phyloP scores from a whole-genome alignment of 352 stramenopile species.

The Lagenidium giganteum region DNA sequence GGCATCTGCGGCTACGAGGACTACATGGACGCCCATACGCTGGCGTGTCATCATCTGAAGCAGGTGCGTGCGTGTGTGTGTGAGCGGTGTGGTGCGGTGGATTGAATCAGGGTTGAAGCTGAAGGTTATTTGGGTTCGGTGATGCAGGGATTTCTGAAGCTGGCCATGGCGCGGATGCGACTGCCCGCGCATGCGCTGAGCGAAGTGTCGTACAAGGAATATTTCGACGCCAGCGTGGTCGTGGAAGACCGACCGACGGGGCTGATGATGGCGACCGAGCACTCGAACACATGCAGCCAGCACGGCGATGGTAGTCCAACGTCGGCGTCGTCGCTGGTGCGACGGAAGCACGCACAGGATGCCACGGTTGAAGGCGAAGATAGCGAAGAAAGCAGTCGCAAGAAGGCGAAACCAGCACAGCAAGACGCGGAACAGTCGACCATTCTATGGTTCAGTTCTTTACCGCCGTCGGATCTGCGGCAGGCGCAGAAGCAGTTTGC shows the following conservation, averaged over 20 bases:
- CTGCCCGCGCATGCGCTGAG: constrained; percentile 42
- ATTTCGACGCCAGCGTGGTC: constrained; percentile 37
- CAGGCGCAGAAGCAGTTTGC: constrained; percentile 56
- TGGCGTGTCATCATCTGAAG: constrained; percentile 40
- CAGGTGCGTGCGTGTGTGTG: constrained; percentile 22
- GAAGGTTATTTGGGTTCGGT: not conserved
- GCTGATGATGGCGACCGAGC: too few relatives aligned
- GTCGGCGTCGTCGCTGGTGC: too few relatives aligned
- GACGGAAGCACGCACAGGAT: too few relatives aligned
- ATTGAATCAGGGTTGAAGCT: not conserved
- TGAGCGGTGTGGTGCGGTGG: not conserved
- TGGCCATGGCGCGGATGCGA: constrained; percentile 48
- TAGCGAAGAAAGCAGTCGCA: too few relatives aligned
- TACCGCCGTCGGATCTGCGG: constrained; percentile 57
- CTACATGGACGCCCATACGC: constrained; percentile 48
- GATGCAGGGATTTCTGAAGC: constrained; percentile 64
- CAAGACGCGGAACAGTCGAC: constrained; percentile 20
- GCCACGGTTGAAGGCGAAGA: too few relatives aligned
- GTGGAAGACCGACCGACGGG: too few relatives aligned
- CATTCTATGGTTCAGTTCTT: constrained; percentile 74
- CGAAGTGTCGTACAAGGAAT: constrained; percentile 59
- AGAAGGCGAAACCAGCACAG: not conserved
- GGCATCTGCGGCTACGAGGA: constrained; percentile 36
- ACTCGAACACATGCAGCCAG: too few relatives aligned
- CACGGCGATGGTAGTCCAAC: too few relatives aligned